phyloP scores from a whole-genome alignment of 1,284 basidiomycete genomes.

The Ganoderma multipileum region DNA sequence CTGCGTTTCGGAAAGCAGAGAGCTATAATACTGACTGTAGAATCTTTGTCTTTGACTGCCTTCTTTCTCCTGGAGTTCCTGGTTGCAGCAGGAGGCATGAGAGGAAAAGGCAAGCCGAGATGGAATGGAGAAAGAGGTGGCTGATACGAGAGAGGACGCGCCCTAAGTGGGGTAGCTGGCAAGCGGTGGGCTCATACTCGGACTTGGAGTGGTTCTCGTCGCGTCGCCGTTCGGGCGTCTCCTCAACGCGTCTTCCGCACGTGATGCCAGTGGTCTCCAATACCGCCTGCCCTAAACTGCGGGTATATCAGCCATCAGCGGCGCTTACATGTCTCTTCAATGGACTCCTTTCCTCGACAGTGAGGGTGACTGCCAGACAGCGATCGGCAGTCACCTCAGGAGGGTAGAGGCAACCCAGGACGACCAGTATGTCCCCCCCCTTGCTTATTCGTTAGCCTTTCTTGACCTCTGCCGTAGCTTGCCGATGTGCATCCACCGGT shows the following conservation, averaged over 20 bases:
- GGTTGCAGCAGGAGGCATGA: slow-evolving; percentile 18
- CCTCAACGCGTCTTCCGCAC: slow-evolving; percentile 12
- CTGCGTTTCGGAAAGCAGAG: neutral
- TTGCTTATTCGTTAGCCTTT: neutral
- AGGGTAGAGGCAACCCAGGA: slow-evolving; percentile 14
- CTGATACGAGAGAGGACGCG: slow-evolving; percentile 5
- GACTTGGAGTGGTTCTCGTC: no score
- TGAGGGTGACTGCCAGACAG: slow-evolving; percentile 11
- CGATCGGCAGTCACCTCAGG: neutral
- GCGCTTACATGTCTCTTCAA: slow-evolving; percentile 18
- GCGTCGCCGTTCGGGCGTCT: slow-evolving; percentile 23
- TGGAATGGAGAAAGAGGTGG: slow-evolving; percentile 1
- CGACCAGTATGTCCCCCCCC: neutral
- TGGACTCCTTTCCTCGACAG: slow-evolving; percentile 25
- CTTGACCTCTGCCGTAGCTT: neutral
- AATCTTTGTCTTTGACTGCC: slow-evolving; percentile 21
- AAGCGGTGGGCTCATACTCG: no score
- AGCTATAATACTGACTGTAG: slow-evolving; percentile 18
- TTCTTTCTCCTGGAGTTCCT: slow-evolving; percentile 21
- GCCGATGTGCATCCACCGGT: neutral
- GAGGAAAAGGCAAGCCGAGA: neutral
- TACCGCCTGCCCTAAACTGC: slow-evolving; percentile 28
- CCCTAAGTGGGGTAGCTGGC: no score
- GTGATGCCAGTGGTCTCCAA: slow-evolving; percentile 4
- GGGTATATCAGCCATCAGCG: neutral